Base-by-base conservation (phyloP, 805 yeast genomes). In the Pichia deserticola region DNA sequence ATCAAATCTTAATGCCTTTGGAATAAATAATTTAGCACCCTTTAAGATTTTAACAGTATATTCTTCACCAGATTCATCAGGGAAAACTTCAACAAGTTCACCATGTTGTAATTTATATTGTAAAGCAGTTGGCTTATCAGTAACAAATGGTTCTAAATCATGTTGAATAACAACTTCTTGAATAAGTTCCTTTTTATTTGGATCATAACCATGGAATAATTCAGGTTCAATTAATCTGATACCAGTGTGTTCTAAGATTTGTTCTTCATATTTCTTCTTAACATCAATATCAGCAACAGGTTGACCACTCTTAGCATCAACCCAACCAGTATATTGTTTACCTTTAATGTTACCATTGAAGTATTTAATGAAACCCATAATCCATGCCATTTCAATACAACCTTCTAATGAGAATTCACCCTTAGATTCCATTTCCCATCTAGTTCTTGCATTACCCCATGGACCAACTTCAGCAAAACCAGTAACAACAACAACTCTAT, bases 401-500 rank as follows among this genome's bases (percentile, higher is more conserved):
- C 99, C 99, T 73, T 93, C 99, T 60, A 93, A 75, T 9, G 97
- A 90, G 72, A 93, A 93, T 65, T 86, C 89, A 63, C 99, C 99
- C 53, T 69, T 59, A 42, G 97, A 88, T 74, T 93, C 99, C 96
- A 93, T 93, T 72, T 93, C 98, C 99, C 99, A 93, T 78, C 99
- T 82, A 50, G 99, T 93, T 79, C 98, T 86, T 37, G 99, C 73
- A 68, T 90, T 89, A 80, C 99, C 99, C 96, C 97, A 95, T 63
- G 99, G 99, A 66, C 97, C 95, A 60, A 93, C 98, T 74, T 93
- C 99, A 56, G 97, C 76, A 75, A 92, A 93, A 72, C 99, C 99
- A 43, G 99, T 92, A 53, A 93, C 92, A 56, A 93, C 99, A 58
- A 92, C 79, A 52, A 89, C 93, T 58, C 81, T 81, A 66, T 90